A percentile compares a stretch with the other conserved stretches of the same genome.
Conservation (phyloP, 2,329 filamentous ascomycete genomes). For the Colletotrichum sp. region DNA sequence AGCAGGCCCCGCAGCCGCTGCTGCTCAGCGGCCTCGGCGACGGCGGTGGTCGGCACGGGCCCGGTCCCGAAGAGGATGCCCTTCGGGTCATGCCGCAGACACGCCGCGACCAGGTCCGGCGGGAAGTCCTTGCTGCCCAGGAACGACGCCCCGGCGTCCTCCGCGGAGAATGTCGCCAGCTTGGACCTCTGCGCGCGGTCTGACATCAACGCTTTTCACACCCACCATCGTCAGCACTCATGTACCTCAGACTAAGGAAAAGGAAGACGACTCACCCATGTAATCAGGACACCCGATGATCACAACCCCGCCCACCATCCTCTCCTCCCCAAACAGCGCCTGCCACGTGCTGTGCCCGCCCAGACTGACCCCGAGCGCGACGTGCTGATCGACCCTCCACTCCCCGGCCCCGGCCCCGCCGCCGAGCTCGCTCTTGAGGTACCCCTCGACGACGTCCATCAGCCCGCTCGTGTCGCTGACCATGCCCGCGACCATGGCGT, state of each 20-base stretch:
- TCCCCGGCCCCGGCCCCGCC: not conserved
- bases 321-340: slow-evolving; percentile 75
- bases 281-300: slow-evolving; percentile 93
- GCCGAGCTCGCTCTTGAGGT: slow-evolving; percentile 63
- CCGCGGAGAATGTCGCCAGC: slow-evolving; percentile 62
- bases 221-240: not conserved
- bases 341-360: slow-evolving; percentile 92
- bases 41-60: slow-evolving; percentile 29
- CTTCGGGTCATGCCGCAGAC: slow-evolving; percentile 75
- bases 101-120: slow-evolving; percentile 63
- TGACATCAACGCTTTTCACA: slow-evolving; percentile 63
- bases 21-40: slow-evolving; percentile 38
- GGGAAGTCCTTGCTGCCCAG: slow-evolving; percentile 83
- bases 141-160: slow-evolving; percentile 66
- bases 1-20: slow-evolving; percentile 50
- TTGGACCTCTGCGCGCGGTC: slow-evolving; percentile 79
- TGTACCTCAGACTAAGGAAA: not conserved
- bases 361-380: slow-evolving; percentile 82
- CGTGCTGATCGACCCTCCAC: slow-evolving; percentile 62
- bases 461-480: slow-evolving; percentile 77
- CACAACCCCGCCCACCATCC: slow-evolving; percentile 78
- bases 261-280: slow-evolving; percentile 54
- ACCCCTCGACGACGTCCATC: slow-evolving; percentile 79
- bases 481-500: slow-evolving; percentile 75
- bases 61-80: slow-evolving; percentile 69